Percentiles rank a stretch among this genome's conserved stretches.
Evolutionary conservation across 805 yeast species (phyloP).

Genomic region (Cyberlindnera xylosilytica): DNA sequence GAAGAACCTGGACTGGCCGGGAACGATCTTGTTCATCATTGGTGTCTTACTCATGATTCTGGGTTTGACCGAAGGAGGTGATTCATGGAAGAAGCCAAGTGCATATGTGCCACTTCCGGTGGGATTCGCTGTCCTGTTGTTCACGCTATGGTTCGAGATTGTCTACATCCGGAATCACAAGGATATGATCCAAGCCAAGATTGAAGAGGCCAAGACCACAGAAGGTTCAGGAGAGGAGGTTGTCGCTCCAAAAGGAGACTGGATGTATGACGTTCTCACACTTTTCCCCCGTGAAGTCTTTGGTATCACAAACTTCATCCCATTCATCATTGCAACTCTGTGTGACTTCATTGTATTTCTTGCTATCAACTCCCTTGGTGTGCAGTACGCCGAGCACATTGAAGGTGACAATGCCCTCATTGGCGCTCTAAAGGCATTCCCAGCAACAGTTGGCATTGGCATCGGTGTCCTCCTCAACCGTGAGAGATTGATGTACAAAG

Average conservation of each 20-base stretch:
- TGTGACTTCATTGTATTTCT: slow-evolving; percentile 24
- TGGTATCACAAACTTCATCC: slow-evolving; percentile 27
- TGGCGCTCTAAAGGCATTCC: slow-evolving; percentile 36
- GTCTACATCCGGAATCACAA: slow-evolving; percentile 19
- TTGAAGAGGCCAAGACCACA: background rate
- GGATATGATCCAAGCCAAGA: background rate
- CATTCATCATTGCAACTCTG: slow-evolving; percentile 23
- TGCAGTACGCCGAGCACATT: slow-evolving; percentile 29
- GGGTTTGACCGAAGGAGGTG: slow-evolving; percentile 46
- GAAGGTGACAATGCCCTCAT: slow-evolving; percentile 32
- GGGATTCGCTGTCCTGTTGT: slow-evolving; percentile 32
- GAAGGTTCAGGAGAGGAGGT: too few relatives aligned
- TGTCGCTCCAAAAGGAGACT: too few relatives aligned
- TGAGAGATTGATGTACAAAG: slow-evolving; percentile 17
- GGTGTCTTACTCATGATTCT: slow-evolving; percentile 38
- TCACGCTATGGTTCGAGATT: slow-evolving; percentile 32
- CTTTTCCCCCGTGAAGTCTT: slow-evolving; percentile 31
- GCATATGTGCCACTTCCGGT: slow-evolving; percentile 41
- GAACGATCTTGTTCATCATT: slow-evolving; percentile 31
- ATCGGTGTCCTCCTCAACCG: slow-evolving; percentile 30
- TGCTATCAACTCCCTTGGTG: slow-evolving; percentile 20
- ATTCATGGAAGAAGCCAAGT: slow-evolving; percentile 37
- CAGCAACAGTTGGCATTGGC: slow-evolving; percentile 32
- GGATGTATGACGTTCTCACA: slow-evolving; percentile 20
- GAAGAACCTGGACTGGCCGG: slow-evolving; percentile 34